phyloP scores from a whole-genome alignment of 257 asterid species.

The Solanum clarkiae region DNA sequence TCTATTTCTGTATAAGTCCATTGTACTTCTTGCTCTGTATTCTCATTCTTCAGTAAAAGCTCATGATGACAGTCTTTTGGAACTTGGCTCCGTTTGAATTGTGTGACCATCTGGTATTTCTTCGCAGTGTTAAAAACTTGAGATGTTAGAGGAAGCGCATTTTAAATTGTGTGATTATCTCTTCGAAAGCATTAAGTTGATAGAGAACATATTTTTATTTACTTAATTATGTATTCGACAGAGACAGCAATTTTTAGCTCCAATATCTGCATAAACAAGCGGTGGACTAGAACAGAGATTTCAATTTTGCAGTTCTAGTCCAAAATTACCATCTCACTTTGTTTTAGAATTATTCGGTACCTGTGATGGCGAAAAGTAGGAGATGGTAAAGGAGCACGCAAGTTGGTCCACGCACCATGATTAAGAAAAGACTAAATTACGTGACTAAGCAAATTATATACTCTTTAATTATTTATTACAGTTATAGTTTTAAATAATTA shows the following conservation, averaged over 20 bases:
- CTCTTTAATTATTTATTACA: no score
- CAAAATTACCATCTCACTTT: no score
- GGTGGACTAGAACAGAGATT: no score
- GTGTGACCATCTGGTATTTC: neutral
- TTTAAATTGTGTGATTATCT: neutral
- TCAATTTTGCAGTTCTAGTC: no score
- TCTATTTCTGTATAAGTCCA: neutral
- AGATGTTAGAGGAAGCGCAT: neutral
- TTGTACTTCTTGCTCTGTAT: neutral
- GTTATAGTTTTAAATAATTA: no score
- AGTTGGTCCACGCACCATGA: no score
- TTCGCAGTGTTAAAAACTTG: neutral
- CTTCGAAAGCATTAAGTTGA: neutral
- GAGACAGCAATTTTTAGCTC: neutral
- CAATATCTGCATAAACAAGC: neutral
- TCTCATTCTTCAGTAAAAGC: neutral
- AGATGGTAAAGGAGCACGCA: no score
- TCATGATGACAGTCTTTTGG: neutral
- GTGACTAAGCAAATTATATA: no score
- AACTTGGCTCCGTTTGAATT: neutral
- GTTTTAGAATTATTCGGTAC: no score
- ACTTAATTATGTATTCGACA: neutral
- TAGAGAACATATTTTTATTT: neutral
- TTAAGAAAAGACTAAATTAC: no score
- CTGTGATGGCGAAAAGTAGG: no score